Evolutionary conservation across 768 basidiomycete genomes (phyloP), one percentile per base, ranked within the genome.

Genomic region (Antrodiella citrinella): DNA sequence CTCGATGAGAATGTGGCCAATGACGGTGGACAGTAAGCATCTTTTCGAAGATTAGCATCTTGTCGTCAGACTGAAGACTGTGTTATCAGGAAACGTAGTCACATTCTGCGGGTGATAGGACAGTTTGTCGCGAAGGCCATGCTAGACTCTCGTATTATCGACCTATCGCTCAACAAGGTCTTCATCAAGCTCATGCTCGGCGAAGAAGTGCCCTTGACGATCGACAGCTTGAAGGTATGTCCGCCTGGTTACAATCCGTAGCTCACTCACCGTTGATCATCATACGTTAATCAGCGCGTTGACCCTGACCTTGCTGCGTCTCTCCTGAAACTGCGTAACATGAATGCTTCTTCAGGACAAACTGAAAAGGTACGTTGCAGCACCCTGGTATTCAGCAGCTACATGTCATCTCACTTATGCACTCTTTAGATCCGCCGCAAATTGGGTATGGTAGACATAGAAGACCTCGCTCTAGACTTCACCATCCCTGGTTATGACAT

Each of bases 91-190:
- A 91, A 92, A 72, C 78, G 82, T 21, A 85, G 86, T 4, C 86
- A 91, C 59, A 78, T 95, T 47, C 84, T 94, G 65, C 81, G 85
- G 39, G 84, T 94, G 19, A 82, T 98, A 44, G 96, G 96, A 2
- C 91, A 95, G 66, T 97, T 98, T 67, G 84, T 96, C 21, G 96
- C 93, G 7, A 95, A 97, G 69, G 93, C 95, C 3, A 83, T 98
- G 77, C 72, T 98, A 41, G 96, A 99, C 67, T 96, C 94, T 9
- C 81, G 96, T 18, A 97, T 98, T 62, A 95, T 98, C 67, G 96
- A 98, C 65, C 73, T 98, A 56, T 84, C 89, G 23, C 83, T 98
- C 65, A 97, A 92, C 72, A 91, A 89, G 65, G 71, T 95, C n/a
- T 97, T 98, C 76, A 72, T 98, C 55, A 91, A 90, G 65, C 76